These are phyloP conservation scores for Sequoiadendron giganteum DNA, from an alignment of 75 land plant species.

Conservation along the genomic window DNA sequence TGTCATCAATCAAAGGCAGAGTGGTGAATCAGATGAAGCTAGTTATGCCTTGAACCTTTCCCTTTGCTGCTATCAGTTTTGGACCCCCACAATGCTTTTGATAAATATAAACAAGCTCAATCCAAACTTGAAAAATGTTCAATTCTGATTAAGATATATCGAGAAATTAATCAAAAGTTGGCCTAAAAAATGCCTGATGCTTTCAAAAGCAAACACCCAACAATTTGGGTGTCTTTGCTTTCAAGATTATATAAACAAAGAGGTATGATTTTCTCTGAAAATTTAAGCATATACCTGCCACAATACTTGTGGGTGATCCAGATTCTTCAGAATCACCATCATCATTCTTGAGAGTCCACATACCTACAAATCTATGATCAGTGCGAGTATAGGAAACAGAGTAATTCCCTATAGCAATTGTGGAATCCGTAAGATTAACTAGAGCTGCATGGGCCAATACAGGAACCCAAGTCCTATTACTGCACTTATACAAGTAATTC, in stretches of 20 bases:
- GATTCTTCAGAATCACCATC: conserved; percentile 19
- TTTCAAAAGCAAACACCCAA: no score
- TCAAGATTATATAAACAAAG: neutral
- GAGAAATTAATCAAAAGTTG: no score
- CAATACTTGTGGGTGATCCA: conserved; percentile 9
- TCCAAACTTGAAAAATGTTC: no score
- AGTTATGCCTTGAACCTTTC: no score
- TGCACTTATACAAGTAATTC: conserved; percentile 12
- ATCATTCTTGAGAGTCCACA: conserved; percentile 14
- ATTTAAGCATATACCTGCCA: conserved; percentile 8
- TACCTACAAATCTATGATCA: neutral
- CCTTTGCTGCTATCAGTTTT: no score
- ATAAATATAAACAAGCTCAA: no score
- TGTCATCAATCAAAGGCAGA: no score
- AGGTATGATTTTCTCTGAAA: neutral
- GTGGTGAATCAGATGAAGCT: no score
- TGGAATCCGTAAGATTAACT: conserved; percentile 4
- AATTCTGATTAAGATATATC: no score
- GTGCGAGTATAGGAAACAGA: neutral
- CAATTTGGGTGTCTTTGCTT: neutral
- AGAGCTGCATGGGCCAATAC: conserved; percentile 5
- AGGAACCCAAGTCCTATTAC: conserved; percentile 9
- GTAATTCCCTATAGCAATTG: conserved; percentile 2
- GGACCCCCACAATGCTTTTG: no score
- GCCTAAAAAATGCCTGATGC: no score